Evolutionary conservation across 441 rosid genomes (phyloP).

Genomic region (Erodium texanum): DNA sequence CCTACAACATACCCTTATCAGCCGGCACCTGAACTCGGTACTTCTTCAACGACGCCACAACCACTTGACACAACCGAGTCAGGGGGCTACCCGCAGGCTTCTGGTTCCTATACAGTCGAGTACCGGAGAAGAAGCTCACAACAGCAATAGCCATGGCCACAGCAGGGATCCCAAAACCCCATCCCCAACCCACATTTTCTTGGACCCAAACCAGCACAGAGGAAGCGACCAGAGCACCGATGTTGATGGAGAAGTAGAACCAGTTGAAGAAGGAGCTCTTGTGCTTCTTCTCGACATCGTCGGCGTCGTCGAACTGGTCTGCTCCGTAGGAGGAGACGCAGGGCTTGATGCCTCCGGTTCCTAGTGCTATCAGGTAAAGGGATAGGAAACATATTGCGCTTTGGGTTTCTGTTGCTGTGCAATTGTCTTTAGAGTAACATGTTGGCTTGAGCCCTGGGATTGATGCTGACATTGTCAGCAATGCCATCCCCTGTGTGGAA

Average conservation of each 20-base stretch:
- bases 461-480: slow-evolving; percentile 66
- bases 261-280: slow-evolving; percentile 93
- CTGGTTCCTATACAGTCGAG: slow-evolving; percentile 55
- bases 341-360: slow-evolving; percentile 92
- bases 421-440: slow-evolving; percentile 37
- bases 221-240: slow-evolving; percentile 83
- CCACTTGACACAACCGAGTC: slow-evolving; percentile 69
- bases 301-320: slow-evolving; percentile 82
- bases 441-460: slow-evolving; percentile 60
- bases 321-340: slow-evolving; percentile 97
- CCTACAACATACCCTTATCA: slow-evolving; percentile 61
- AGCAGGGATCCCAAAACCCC: slow-evolving; percentile 91
- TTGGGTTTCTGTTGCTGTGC: slow-evolving; percentile 49
- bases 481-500: slow-evolving; percentile 77
- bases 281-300: slow-evolving; percentile 54
- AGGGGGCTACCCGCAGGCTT: slow-evolving; percentile 91
- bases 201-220: slow-evolving; percentile 87
- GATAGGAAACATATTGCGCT: slow-evolving; percentile 50
- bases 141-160: slow-evolving; percentile 78
- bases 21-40: slow-evolving; percentile 47
- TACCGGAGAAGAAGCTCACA: slow-evolving; percentile 66
- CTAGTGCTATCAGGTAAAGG: slow-evolving; percentile 82
- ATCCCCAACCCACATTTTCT: slow-evolving; percentile 93
- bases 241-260: slow-evolving; percentile 81
- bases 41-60: slow-evolving; percentile 72